phyloP scores from a whole-genome alignment of 306 rosid species.

The Purshia tridentata region DNA sequence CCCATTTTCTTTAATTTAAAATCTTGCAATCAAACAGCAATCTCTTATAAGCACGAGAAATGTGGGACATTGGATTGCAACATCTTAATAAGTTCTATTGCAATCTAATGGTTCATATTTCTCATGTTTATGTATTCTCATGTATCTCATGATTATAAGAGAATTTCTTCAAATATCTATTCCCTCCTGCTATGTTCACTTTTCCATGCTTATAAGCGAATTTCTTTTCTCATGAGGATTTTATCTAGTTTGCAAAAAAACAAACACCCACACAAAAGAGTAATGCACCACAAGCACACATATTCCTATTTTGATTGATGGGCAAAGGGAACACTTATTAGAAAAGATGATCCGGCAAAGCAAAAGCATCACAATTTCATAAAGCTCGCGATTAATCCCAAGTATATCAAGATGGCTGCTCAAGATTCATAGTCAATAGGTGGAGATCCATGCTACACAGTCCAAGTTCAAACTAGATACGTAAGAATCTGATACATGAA shows the following conservation, averaged over 20 bases:
- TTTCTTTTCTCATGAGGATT: no score
- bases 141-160: no score
- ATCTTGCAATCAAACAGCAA: not conserved
- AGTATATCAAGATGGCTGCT: not conserved
- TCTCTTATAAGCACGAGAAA: no score
- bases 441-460: not conserved
- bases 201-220: not conserved
- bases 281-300: not conserved
- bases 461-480: not conserved
- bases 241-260: not conserved
- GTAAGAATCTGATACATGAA: not conserved
- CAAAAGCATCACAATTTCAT: conserved; percentile 11
- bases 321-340: not conserved
- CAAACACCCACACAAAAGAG: not conserved
- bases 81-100: no score
- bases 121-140: no score
- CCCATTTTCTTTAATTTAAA: no score
- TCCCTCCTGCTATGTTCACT: not conserved
- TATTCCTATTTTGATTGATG: not conserved
- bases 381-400: not conserved
- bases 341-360: not conserved
- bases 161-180: no score
- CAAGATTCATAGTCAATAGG: not conserved
- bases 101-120: no score
- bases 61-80: no score